Percentiles rank a stretch among this genome's conserved stretches.
Evolutionary conservation across 768 basidiomycete species (phyloP).

Genomic region (Pulveroboletus sp.): DNA sequence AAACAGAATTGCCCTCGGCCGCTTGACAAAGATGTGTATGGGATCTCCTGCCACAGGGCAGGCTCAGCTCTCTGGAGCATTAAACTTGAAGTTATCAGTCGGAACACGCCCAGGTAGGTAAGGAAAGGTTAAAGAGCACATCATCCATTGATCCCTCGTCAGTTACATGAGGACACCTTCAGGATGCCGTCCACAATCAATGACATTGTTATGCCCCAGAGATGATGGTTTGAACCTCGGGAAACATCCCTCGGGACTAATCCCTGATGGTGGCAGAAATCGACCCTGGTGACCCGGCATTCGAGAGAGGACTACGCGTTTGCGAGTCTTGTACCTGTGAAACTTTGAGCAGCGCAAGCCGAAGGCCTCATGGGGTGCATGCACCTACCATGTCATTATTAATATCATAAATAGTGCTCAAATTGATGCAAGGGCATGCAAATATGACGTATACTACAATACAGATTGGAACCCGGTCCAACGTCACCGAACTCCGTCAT

Average conservation of each 20-base stretch:
- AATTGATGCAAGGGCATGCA: too few relatives aligned
- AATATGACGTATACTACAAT: too few relatives aligned
- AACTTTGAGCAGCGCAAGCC: background rate
- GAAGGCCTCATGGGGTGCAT: background rate
- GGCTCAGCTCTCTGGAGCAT: background rate
- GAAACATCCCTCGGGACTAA: background rate
- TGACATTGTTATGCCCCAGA: background rate
- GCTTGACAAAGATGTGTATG: background rate
- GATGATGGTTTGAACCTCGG: too few relatives aligned
- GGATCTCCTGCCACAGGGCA: background rate
- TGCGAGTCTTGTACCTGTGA: background rate
- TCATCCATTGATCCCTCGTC: background rate
- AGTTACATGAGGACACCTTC: background rate
- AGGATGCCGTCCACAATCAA: background rate
- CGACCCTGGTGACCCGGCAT: background rate
- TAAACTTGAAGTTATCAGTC: background rate
- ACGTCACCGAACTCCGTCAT: too few relatives aligned
- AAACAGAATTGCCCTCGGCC: background rate
- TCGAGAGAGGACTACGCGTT: too few relatives aligned
- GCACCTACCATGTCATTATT: too few relatives aligned
- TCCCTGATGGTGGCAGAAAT: background rate
- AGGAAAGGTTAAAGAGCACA: too few relatives aligned
- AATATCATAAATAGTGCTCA: too few relatives aligned
- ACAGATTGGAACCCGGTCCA: too few relatives aligned
- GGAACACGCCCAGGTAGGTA: background rate